Evolutionary conservation across 345 rosid genomes (phyloP), one percentile per base, ranked within the genome.

Genomic region (Cardamine occulta): DNA sequence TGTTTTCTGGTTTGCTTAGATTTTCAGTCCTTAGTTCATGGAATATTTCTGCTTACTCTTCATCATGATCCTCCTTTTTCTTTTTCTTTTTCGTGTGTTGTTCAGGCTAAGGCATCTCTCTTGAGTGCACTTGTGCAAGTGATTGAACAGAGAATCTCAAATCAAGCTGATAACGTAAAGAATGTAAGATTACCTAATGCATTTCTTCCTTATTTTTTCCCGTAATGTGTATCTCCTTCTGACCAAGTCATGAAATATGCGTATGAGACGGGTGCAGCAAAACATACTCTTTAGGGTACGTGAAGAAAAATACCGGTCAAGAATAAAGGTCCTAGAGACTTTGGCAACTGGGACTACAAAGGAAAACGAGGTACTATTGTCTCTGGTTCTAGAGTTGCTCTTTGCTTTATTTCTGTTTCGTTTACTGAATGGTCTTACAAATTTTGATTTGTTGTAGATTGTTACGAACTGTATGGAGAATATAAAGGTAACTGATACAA

Each of bases 231-330:
- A 28, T 58, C 78, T 74, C 71, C 37, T 63, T 59, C 55, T 66
- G 69, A 68, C 72, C 57, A 69, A 39, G 68, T 73, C 37, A 71
- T 81, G 70, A 62, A 35, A 74, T 53, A 24, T 74, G 44, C 53
- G 47, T 76, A 11, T 70, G 77, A 66, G 35, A 72, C 40, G 44
- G 37, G 62, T 86, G 79, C 86, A 92, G 99, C 96, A 92, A 90
- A 89, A 87, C 70, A 84, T 80, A 56, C 81, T 89, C 74, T 81
- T 79, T 67, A 85, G 83, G 74, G 85, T 78, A 69, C 89, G 88
- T 57, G 89, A 88, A 52, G 96, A 87, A 71, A 95, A 88, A 84
- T 90, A 84, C 78, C 91, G 83, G 69, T 85, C 91, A 66, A 89
- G 84, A 81, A 80, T 89, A 51, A 88, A 80, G 79, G 88, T 84